Percentiles rank a stretch among this genome's conserved stretches.
These are phyloP conservation scores for Begonia fuchsioides DNA, from an alignment of 306 rosid species.

Conservation along the genomic window DNA sequence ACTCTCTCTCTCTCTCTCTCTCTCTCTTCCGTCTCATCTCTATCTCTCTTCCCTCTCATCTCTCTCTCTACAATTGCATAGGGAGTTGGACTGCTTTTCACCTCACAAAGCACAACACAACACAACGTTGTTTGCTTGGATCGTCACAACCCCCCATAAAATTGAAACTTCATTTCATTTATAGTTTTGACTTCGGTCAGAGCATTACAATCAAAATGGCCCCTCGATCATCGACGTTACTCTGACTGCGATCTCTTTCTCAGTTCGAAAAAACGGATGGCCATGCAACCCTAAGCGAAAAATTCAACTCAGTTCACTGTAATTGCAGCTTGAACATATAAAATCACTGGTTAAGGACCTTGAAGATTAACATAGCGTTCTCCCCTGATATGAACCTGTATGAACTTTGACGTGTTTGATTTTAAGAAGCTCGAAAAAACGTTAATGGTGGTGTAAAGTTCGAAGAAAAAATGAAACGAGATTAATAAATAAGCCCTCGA, in stretches of 20 bases:
- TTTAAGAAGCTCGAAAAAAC: conserved; percentile 5
- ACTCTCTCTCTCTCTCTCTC: conserved; percentile 5
- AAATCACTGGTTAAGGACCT: no score
- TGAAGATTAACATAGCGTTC: not conserved
- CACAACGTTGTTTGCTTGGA: not conserved
- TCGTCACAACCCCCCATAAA: no score
- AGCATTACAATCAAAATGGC: not conserved
- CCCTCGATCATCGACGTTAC: not conserved
- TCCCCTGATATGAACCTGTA: no score
- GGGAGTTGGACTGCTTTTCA: conserved; percentile 8
- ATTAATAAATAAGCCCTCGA: conserved; percentile 73
- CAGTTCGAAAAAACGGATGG: not conserved
- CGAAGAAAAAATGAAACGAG: conserved; percentile 13
- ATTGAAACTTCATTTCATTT: conserved; percentile 6
- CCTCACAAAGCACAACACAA: conserved; percentile 5
- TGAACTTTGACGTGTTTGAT: not conserved
- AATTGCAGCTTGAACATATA: not conserved
- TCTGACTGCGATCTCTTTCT: not conserved
- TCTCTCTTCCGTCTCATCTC: no score
- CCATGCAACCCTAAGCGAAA: not conserved
- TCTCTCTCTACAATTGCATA: not conserved
- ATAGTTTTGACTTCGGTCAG: not conserved
- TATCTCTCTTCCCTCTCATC: no score
- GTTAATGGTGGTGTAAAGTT: not conserved
- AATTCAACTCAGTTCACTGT: not conserved